Base-by-base conservation (phyloP, 306 rosid genomes). In the Senna siamea region DNA sequence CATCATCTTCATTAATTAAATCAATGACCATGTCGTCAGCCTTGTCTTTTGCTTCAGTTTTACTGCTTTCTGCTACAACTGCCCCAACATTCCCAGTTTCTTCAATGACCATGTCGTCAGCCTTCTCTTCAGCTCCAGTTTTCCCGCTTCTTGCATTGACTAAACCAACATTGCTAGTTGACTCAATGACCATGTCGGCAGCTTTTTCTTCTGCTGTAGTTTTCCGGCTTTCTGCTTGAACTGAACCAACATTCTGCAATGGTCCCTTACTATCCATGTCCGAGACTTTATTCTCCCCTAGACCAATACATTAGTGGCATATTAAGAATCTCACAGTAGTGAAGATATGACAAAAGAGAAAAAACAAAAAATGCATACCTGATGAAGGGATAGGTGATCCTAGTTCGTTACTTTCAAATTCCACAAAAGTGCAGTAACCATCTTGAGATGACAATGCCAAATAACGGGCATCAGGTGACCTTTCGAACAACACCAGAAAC, bases 361-460 rank as follows among this genome's bases (percentile, higher is more conserved):
- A 37, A 37, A 37, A 26, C 11, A 51, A 78, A 50, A 23, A 14
- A 13, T 17, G 74, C 63, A 72, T 77, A 93, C 98, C 89, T 85
- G 87, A 23, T 69, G 64, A 38, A 46, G 67, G 47, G 81, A 78
- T 64, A 2, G 95, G 96, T 57, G 85, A 66, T 65, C 99, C 99
- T 53, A 89, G 89, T 84, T 94, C 99, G 9, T 82, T 83, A 61
- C 78, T 79, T 77, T 89, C 97, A 65, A 94, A 94, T 82, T 94
- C 95, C 50, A 94, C 84, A 70, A 92, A 73, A 32, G 97, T 89
- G 80, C 99, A 87, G 85, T 84, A 94, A 66, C 96, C 95, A 83
- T 91, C 99, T 87, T 94, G 99, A 30, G 99, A 94, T 19, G 99
- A 89, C 78, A 88, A 47, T 52, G 95, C 99, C 73, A 91, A 78